Percentiles rank a stretch among this genome's conserved stretches.
Conservation (phyloP, 2,329 filamentous ascomycete genomes). For the Periglandula ipomoeae region DNA sequence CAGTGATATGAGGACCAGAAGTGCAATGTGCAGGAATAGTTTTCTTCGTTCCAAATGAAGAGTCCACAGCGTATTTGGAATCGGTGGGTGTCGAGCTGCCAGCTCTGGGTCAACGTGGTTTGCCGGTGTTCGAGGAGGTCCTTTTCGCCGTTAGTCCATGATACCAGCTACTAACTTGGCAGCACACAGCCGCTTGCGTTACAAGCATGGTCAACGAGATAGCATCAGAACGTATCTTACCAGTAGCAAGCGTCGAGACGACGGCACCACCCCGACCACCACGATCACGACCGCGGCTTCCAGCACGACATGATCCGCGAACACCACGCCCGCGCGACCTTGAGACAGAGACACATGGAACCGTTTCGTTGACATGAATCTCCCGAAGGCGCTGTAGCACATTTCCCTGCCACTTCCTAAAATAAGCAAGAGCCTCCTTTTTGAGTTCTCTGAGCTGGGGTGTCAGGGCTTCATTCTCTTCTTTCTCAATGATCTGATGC, state of each 20-base stretch:
- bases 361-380: slow-evolving; percentile 42
- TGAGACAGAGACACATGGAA: slow-evolving; percentile 13
- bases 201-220: neutral
- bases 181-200: too few species aligned
- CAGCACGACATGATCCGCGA: slow-evolving; percentile 15
- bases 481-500: slow-evolving; percentile 21
- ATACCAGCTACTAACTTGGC: neutral
- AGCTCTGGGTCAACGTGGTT: slow-evolving; percentile 38
- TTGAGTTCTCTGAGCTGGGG: slow-evolving; percentile 54
- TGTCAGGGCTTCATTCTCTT: slow-evolving; percentile 26
- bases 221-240: slow-evolving; percentile 18
- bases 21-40: slow-evolving; percentile 60
- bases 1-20: slow-evolving; percentile 65
- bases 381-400: slow-evolving; percentile 65
- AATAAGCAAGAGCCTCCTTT: slow-evolving; percentile 59
- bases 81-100: slow-evolving; percentile 45
- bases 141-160: slow-evolving; percentile 13
- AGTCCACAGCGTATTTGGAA: slow-evolving; percentile 50
- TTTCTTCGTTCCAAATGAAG: slow-evolving; percentile 52
- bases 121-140: slow-evolving; percentile 30
- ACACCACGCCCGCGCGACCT: slow-evolving; percentile 25
- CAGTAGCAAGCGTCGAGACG: slow-evolving; percentile 23
- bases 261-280: slow-evolving; percentile 22
- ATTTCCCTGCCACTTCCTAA: slow-evolving; percentile 69
- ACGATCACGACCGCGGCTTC: slow-evolving; percentile 20